These are phyloP conservation scores for California macrophylla DNA, from an alignment of 441 rosid species.

Conservation along the genomic window DNA sequence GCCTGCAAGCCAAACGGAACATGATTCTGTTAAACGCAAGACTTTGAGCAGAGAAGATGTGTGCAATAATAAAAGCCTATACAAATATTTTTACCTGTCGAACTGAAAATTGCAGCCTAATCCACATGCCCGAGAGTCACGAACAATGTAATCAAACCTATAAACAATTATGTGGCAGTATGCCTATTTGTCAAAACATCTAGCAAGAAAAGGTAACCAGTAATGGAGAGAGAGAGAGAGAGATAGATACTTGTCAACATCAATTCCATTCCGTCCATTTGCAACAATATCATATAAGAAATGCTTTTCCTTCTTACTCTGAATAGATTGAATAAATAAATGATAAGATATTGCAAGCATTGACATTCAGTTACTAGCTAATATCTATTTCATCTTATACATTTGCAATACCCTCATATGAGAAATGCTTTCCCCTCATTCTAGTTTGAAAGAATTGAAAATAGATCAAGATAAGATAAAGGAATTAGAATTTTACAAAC, in stretches of 20 bases:
- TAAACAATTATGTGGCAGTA: background rate
- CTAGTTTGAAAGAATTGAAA: conserved; percentile 12
- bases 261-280: conserved; percentile 92
- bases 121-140: conserved; percentile 89
- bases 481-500: background rate
- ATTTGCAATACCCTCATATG: conserved; percentile 87
- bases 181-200: conserved; percentile 11
- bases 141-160: conserved; percentile 91
- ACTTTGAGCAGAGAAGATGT: background rate
- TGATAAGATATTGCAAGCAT: conserved; percentile 5
- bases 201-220: background rate
- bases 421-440: conserved; percentile 49
- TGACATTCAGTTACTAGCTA: conserved; percentile 24
- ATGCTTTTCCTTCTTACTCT: conserved; percentile 46
- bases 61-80: background rate
- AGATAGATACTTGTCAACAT: conserved; percentile 71
- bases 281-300: conserved; percentile 93
- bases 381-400: conserved; percentile 74
- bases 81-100: conserved; percentile 40
- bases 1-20: conserved; percentile 37
- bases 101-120: conserved; percentile 78
- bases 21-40: background rate
- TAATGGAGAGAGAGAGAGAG: background rate
- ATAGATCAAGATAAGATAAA: background rate
- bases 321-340: conserved; percentile 8